These are phyloP conservation scores for Tolypocladium endophyticum DNA, from an alignment of 2,329 filamentous ascomycete genomes.

Conservation along the genomic window DNA sequence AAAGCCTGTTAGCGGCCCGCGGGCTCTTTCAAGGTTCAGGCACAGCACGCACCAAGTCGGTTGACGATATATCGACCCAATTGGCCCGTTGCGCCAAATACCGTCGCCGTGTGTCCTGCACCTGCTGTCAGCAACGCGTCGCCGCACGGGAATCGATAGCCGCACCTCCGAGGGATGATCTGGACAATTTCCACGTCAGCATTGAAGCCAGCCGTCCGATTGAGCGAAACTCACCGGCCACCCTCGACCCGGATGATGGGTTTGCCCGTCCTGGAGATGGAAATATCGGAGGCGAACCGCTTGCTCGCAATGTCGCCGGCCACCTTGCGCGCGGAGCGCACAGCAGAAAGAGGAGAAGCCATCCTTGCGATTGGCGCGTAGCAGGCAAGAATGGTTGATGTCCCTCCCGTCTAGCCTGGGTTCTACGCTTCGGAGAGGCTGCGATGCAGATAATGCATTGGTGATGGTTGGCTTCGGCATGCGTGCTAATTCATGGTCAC, in stretches of 20 bases:
- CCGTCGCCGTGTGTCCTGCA: conserved; percentile 85
- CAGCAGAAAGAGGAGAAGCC: conserved; percentile 45
- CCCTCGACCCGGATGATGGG: conserved; percentile 82
- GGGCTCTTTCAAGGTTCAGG: neutral
- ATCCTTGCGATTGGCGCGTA: conserved; percentile 30
- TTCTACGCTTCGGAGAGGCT: conserved; percentile 10
- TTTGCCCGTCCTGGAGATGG: conserved; percentile 92
- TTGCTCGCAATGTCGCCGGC: conserved; percentile 36
- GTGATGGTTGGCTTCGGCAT: conserved; percentile 3
- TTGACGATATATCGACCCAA: conserved; percentile 97
- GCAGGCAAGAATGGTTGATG: conserved; percentile 10
- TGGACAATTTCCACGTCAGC: conserved; percentile 31
- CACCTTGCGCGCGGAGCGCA: conserved; percentile 40
- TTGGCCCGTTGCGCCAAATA: conserved; percentile 95
- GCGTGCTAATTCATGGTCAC: neutral
- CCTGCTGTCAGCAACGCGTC: conserved; percentile 14
- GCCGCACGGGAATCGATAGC: conserved; percentile 6
- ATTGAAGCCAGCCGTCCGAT: conserved; percentile 10
- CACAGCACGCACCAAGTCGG: conserved; percentile 53
- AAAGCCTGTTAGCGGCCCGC: conserved; percentile 10
- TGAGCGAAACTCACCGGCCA: conserved; percentile 60
- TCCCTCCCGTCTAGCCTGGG: conserved; percentile 20
- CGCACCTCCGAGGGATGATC: conserved; percentile 78
- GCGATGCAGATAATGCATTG: conserved; percentile 9
- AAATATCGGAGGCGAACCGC: conserved; percentile 64